Evolutionary conservation across 805 yeast genomes (phyloP), one percentile per base, ranked within the genome.

Genomic region (Monosporozyma yasuniensis): DNA sequence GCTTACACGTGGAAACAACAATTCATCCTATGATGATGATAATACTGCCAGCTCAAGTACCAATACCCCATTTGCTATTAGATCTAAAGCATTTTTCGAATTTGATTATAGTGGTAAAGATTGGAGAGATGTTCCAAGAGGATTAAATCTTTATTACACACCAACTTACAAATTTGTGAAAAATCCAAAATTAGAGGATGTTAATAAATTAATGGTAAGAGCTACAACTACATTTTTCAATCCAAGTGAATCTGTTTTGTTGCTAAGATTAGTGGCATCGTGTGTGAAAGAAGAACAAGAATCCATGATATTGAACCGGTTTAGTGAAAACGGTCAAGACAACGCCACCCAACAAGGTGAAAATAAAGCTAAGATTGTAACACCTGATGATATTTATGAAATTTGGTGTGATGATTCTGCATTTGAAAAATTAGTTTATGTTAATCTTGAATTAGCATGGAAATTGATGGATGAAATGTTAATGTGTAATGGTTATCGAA

Each of bases 121-220:
- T 65, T 82, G 89, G 87, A 68, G 88, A 56, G 89, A 83, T 62
- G 71, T 81, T 11, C 84, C 86, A 2, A 67, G 88, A 46, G 86
- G 79, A 2, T 70, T 69, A 1, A 84, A 84, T 59, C 63, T 67
- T 11, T 64, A 67, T 35, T 67, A 71, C 44, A 56, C 65, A 2
- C 53, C 58, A 9, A 44, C 47, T 9, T 64, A 57, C 47, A 25
- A 38, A 14, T 65, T 65, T 48, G 47, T 57, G 10, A 48, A 54
- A 14, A 30, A 46, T 1, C 57, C 63, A 4, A 35, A 42, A 37
- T 30, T 53, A n/a, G 56, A 54, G 9, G 43, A 50, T 2, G 49
- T 57, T 18, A 23, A 46, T 11, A 42, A 48, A 8, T 52, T 64
- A 35, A 56, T 56, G 21, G 12, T 41, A 11, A 52, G 53, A 19